phyloP scores from a whole-genome alignment of 257 asterid species.

The Nicotiana noctiflora region DNA sequence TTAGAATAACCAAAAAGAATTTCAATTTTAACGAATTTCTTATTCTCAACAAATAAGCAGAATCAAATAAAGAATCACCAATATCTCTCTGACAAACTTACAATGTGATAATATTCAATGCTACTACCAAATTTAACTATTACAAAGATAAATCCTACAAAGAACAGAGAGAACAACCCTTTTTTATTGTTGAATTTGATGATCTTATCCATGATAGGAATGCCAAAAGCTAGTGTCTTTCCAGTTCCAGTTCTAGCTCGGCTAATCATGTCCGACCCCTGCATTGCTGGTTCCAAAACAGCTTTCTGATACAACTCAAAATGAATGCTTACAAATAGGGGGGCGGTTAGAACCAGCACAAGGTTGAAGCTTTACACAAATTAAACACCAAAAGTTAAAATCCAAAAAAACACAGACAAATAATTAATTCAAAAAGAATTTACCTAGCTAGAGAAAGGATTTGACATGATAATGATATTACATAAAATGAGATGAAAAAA shows the following conservation, averaged over 20 bases:
- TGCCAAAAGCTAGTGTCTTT: slow-evolving; percentile 94
- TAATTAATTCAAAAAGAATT: background rate
- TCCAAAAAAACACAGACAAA: background rate
- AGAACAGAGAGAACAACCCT: slow-evolving; percentile 41
- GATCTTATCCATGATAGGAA: slow-evolving; percentile 84
- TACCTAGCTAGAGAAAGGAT: no score
- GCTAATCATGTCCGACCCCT: slow-evolving; percentile 90
- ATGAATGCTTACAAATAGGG: no score
- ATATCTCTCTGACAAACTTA: background rate
- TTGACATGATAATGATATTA: no score
- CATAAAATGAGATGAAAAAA: no score
- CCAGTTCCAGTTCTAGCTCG: slow-evolving; percentile 97
- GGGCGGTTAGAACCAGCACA: background rate
- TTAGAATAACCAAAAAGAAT: slow-evolving; percentile 11
- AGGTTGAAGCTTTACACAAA: background rate
- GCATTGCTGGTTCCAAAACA: slow-evolving; percentile 92
- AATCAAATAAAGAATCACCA: background rate
- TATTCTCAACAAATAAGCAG: background rate
- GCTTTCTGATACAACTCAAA: slow-evolving; percentile 54
- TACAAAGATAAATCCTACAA: background rate
- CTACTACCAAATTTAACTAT: slow-evolving; percentile 4
- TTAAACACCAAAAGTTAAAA: background rate
- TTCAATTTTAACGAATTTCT: background rate
- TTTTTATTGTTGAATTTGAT: slow-evolving; percentile 58
- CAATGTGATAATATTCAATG: background rate